Evolutionary conservation across 2,329 filamentous ascomycete species (phyloP), one percentile per base, ranked within the genome.

Genomic region (Macrophomina phaseolina): DNA sequence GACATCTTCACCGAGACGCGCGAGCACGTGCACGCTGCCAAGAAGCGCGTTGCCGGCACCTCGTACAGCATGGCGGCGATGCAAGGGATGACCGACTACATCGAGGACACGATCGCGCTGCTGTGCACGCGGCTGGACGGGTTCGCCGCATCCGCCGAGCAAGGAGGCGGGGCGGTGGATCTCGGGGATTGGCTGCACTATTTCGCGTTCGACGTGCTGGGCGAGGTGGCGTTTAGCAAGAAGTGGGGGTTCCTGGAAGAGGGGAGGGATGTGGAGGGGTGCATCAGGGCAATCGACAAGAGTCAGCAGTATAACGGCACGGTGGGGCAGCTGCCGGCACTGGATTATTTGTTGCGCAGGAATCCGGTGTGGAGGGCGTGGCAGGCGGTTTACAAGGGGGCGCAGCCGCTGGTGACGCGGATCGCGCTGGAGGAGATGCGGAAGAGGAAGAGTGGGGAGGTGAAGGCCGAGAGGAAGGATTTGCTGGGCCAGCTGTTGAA

Each of bases 1-100:
- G 58, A 81, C 55, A 75, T 75, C 42, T 56, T 67, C 56, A 69
- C 85, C 48, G 85, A 87, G 73, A 82, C 79, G 16, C 78, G 84
- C 64, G 84, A 86, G 74, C 78, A 81, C 6, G 81, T 84, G n/a
- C 85, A 69, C 36, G 55, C 60, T 48, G 18, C n/a, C 23, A 69
- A 69, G 55, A 62, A 62, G 14, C 56, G 49, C 16, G 49, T 67
- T 5, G 68, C 67, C 8, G 51, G 66, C 7, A 42, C 66, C 5
- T 60, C 76, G 51, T 68, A 73, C 3, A 70, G 75, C 14, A 69
- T 73, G 16, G 70, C 74, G 9, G 72, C 70, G 18, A 69, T 67
- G 23, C 69, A 74, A 45, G 34, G 14, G 8, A 46, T 49, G 42
- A 81, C 82, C 7, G 67, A 67, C 12, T 70, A 68, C 36, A 65